Evolutionary conservation across 495 filamentous ascomycete genomes (phyloP), one percentile per base, ranked within the genome.

Genomic region (Cercophora scortea): DNA sequence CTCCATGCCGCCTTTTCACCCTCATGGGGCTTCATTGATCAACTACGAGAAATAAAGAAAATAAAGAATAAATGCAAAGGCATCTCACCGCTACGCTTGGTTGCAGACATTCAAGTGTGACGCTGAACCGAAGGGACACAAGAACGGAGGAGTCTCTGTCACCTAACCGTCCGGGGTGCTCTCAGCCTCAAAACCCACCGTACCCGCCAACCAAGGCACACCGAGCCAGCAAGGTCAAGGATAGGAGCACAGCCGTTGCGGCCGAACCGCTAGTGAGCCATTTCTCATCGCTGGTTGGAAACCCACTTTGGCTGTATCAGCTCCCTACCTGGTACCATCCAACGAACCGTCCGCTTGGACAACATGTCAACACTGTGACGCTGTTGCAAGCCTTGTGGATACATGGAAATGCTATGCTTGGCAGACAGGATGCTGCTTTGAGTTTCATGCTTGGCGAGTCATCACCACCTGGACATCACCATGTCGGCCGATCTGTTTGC

Each of bases 401-500:
- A 40, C n/a, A 11, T 40, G 38, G 11, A 2, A 15, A 40, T 40
- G 11, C 10, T 7, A 18, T 2, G 3, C 42, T 45, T 18, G 42
- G 19, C 19, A 25, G 25, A 25, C 42, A 15, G 42, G 11, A 15
- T 18, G 10, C 9, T 18, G 10, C 9, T 2, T 15, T 10, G 19
- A n/a, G 42, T 16, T 10, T 18, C 16, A n/a, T 45, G 11, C 38
- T 40, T 40, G 11, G 38, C 10, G 11, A 40, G 10, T 2, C 38
- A 11, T 2, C 38, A 11, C 38, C n/a, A 15, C 7, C 3, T 7
- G 38, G 13, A 11, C 35, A 11, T 18, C 61, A 61, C 35, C 18
- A 90, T 90, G 87, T 90, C 87, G 42, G 80, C 84, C 47, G 87
- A 89, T 57, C 76, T 90, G 36, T 80, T 87, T 38, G 84, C 85